Evolutionary conservation across 108 stramenopile genomes (phyloP).

Genomic region (Skeletonema menzelii): DNA sequence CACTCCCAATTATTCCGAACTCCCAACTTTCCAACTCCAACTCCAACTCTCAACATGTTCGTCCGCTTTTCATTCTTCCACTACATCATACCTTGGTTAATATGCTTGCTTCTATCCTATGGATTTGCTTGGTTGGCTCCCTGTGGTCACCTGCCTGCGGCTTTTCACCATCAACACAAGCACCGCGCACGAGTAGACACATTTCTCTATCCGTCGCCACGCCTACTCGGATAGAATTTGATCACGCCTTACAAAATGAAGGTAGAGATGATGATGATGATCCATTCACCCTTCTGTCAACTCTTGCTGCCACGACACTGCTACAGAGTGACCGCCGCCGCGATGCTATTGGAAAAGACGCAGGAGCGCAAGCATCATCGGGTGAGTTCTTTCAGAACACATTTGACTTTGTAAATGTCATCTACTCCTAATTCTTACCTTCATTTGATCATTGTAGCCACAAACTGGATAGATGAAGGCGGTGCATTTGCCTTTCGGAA

Average conservation of each 20-base stretch:
- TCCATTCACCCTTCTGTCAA: slow-evolving; percentile 56
- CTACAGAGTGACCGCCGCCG: slow-evolving; percentile 62
- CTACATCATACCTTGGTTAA: no score
- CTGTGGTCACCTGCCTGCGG: not conserved
- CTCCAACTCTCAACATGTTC: no score
- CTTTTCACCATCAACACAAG: not conserved
- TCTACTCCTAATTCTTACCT: no score
- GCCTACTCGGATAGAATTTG: not conserved
- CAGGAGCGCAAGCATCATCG: slow-evolving; percentile 37
- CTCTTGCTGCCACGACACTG: slow-evolving; percentile 56
- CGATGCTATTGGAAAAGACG: slow-evolving; percentile 53
- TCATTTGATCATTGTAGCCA: no score
- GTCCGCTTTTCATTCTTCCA: no score
- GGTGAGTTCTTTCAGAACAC: no score
- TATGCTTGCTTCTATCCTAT: not conserved
- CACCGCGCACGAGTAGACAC: not conserved
- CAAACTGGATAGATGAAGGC: slow-evolving; percentile 79
- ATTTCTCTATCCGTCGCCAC: not conserved
- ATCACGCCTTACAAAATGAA: not conserved
- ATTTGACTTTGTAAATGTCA: no score
- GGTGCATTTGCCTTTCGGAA: slow-evolving; percentile 57
- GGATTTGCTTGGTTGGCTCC: not conserved
- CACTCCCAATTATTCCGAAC: no score
- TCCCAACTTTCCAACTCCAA: no score
- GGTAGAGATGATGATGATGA: not conserved